Conservation (phyloP, 257 asterid genomes). For the Solanum sitiens region DNA sequence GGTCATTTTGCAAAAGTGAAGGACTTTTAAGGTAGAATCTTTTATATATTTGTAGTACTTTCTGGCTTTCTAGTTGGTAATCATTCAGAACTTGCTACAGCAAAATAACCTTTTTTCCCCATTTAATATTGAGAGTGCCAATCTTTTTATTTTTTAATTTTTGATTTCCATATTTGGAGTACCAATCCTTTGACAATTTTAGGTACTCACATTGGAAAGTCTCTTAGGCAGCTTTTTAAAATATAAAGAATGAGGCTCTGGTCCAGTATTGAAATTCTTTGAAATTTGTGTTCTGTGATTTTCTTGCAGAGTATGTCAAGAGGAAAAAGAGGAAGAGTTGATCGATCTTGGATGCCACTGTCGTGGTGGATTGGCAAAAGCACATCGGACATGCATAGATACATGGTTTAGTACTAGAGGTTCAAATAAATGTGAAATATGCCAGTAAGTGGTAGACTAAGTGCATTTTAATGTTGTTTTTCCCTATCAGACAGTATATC, state of each 20-base stretch:
- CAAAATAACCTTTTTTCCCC: background rate
- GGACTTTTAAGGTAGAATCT: background rate
- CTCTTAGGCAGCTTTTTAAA: background rate
- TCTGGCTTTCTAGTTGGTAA: background rate
- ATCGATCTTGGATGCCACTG: slow-evolving; percentile 72
- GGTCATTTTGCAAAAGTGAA: background rate
- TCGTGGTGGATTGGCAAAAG: slow-evolving; percentile 69
- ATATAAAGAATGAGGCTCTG: background rate
- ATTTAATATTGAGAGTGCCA: background rate
- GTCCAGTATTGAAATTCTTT: background rate
- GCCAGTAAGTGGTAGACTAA: slow-evolving; percentile 44
- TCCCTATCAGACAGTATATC: background rate
- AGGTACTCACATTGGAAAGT: background rate
- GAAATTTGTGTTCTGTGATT: background rate
- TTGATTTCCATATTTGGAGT: background rate
- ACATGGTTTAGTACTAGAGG: slow-evolving; percentile 70
- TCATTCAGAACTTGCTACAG: background rate
- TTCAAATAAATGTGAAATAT: slow-evolving; percentile 71
- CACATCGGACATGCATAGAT: slow-evolving; percentile 58
- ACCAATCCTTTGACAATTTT: background rate
- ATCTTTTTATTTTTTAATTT: background rate
- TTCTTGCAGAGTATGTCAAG: slow-evolving; percentile 61
- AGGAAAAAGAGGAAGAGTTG: slow-evolving; percentile 63
- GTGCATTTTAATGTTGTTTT: slow-evolving; percentile 1
- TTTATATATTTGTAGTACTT: background rate